Percentiles rank a stretch among this genome's conserved stretches.
phyloP scores from a whole-genome alignment of 2,329 filamentous ascomycete species.

The Byssothecium circinans region DNA sequence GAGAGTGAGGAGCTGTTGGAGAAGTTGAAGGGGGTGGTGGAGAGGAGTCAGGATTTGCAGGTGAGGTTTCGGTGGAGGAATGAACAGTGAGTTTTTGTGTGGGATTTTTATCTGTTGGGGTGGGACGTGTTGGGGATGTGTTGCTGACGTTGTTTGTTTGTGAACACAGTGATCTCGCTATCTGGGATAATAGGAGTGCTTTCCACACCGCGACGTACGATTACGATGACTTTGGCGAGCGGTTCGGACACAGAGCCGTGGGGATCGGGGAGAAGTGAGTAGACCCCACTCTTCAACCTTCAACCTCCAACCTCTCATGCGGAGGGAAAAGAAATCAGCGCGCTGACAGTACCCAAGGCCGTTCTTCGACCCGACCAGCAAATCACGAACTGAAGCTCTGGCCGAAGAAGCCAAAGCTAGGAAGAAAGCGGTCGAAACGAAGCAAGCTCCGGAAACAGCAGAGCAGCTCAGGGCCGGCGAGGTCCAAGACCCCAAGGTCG shows the following conservation, averaged over 20 bases:
- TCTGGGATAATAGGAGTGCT: slow-evolving; percentile 66
- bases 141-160: background rate
- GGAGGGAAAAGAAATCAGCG: background rate
- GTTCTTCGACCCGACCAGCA: slow-evolving; percentile 2
- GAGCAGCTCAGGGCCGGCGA: background rate
- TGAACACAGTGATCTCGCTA: slow-evolving; percentile 47
- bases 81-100: slow-evolving; percentile 32
- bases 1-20: slow-evolving; percentile 42
- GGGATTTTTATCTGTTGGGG: slow-evolving; percentile 34
- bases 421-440: background rate
- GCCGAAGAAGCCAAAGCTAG: slow-evolving; percentile 1
- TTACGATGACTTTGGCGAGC: slow-evolving; percentile 56
- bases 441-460: background rate
- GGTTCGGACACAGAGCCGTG: slow-evolving; percentile 60
- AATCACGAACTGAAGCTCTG: slow-evolving; percentile 6
- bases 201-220: slow-evolving; percentile 65
- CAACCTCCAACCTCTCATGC: background rate
- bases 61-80: slow-evolving; percentile 55
- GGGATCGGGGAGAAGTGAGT: slow-evolving; percentile 48
- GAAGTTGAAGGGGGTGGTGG: slow-evolving; percentile 34
- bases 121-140: background rate
- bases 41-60: slow-evolving; percentile 55
- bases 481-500: too few species aligned
- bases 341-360: slow-evolving; percentile 1
- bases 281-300: background rate